Conservation (phyloP, 495 filamentous ascomycete genomes). For the Neurospora tetrasperma region DNA sequence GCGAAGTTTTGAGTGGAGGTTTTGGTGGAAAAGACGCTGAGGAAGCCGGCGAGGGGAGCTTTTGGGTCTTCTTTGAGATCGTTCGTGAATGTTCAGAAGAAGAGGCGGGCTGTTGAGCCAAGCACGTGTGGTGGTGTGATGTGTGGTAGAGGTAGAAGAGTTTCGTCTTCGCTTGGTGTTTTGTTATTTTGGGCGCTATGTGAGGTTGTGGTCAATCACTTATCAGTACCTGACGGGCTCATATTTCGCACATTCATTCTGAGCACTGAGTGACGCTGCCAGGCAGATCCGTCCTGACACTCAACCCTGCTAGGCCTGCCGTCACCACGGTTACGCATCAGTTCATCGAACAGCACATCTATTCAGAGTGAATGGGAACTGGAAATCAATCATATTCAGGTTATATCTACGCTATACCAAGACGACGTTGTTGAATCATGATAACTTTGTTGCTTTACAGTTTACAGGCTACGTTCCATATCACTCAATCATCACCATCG, state of each 20-base stretch:
- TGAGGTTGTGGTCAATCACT: background rate
- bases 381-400: too few species aligned
- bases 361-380: background rate
- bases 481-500: background rate
- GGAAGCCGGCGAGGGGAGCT: accelerated
- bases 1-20: background rate
- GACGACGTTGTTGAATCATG: background rate
- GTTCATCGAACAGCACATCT: background rate
- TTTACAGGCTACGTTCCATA: too few species aligned
- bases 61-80: background rate
- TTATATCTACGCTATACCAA: background rate
- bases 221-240: background rate
- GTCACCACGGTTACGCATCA: background rate
- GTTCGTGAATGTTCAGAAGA: background rate
- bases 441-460: too few species aligned
- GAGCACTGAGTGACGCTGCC: too few species aligned
- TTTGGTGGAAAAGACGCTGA: background rate
- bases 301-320: background rate
- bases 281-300: background rate
- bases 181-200: background rate
- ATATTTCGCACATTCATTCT: background rate
- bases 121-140: background rate
- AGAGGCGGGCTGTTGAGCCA: background rate
- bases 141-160: background rate
- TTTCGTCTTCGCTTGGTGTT: background rate